phyloP scores from a whole-genome alignment of 2,329 filamentous ascomycete genomes.

The Botrytis aclada region DNA sequence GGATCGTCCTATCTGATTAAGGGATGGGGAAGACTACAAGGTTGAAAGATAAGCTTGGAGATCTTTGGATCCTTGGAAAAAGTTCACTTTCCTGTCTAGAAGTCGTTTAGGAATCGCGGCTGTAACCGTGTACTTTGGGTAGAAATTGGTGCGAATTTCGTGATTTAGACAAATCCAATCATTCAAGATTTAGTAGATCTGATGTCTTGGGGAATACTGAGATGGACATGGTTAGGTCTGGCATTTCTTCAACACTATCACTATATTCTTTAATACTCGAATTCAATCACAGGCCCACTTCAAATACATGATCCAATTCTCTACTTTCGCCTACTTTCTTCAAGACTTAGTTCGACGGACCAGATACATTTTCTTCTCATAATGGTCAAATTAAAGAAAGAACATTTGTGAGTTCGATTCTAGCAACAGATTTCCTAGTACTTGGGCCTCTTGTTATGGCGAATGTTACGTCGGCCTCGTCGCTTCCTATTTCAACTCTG shows the following conservation, averaged over 20 bases:
- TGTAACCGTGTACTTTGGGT: neutral
- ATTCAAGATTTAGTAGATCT: neutral
- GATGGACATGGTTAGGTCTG: neutral
- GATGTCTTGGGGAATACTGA: neutral
- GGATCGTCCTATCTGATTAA: neutral
- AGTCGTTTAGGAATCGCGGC: too few relatives aligned
- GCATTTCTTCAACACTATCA: neutral
- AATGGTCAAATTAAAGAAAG: neutral
- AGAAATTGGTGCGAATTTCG: neutral
- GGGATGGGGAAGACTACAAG: neutral
- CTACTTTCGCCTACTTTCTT: neutral
- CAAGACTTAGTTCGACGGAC: neutral
- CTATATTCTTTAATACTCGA: neutral
- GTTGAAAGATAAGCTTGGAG: neutral
- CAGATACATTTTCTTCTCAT: neutral
- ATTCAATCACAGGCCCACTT: neutral
- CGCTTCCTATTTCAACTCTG: neutral
- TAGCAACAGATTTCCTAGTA: neutral
- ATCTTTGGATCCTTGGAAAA: too few relatives aligned
- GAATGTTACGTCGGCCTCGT: neutral
- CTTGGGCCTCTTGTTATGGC: neutral
- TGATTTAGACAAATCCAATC: neutral
- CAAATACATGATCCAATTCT: neutral
- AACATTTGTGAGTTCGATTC: too few relatives aligned
- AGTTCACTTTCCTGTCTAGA: neutral